Evolutionary conservation across 2,329 filamentous ascomycete species (phyloP).

Genomic region (Calonectria naviculata): DNA sequence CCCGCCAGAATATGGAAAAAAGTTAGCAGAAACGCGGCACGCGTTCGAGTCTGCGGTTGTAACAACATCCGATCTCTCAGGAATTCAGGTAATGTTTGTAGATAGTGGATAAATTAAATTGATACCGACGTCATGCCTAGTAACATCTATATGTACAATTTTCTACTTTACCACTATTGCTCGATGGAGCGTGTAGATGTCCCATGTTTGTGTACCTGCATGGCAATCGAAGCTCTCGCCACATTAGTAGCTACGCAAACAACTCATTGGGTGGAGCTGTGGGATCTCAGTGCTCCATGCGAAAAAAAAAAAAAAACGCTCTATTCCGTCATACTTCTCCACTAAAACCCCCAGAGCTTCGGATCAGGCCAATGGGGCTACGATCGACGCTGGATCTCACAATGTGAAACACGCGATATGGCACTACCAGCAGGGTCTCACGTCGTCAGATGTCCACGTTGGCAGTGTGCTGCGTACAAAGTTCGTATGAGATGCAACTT

Average conservation of each 20-base stretch:
- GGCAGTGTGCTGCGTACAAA: not conserved
- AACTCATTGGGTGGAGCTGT: not conserved
- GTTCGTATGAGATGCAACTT: not conserved
- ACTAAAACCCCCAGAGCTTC: not conserved
- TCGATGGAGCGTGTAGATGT: too few species aligned
- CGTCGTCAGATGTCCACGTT: slow-evolving; percentile 22
- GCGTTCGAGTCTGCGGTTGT: too few species aligned
- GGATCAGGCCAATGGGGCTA: slow-evolving; percentile 8
- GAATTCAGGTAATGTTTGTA: too few species aligned
- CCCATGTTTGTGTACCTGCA: too few species aligned
- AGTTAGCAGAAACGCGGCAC: too few species aligned
- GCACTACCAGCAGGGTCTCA: not conserved
- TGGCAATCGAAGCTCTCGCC: not conserved
- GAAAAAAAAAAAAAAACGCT: not conserved
- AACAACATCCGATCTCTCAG: too few species aligned
- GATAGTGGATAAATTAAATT: too few species aligned
- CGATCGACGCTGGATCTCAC: slow-evolving; percentile 22
- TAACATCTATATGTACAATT: too few species aligned
- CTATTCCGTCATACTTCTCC: not conserved
- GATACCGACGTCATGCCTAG: too few species aligned
- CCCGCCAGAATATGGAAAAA: too few species aligned
- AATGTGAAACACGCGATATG: slow-evolving; percentile 23
- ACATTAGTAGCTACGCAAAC: not conserved
- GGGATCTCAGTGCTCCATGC: not conserved
- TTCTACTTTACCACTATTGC: too few species aligned